Evolutionary conservation across 176 grass and related monocot species (phyloP), one percentile per base, ranked within the genome.

Genomic region (Carex parvula): DNA sequence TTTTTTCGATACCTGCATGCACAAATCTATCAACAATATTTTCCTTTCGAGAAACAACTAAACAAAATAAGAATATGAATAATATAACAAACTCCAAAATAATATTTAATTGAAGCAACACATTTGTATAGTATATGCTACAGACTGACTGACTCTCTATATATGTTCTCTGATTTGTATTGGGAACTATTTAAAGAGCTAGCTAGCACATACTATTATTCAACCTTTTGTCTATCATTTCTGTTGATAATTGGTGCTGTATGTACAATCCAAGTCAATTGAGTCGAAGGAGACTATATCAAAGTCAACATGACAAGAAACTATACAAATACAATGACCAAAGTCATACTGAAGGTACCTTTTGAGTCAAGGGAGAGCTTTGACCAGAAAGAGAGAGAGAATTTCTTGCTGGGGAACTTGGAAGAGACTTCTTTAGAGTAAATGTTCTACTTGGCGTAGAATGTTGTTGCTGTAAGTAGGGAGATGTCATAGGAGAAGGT

Each of bases 1-100:
- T 90, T 90, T 94, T 89, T 80, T 91, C 0, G 80, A 84, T 32
- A 68, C 91, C 95, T 95, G 50, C 65, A 85, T 79, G 81, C 70
- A 82, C 53, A 33, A 9, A 12, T 37, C 37, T 26, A 71, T 69
- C 58, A 73, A 50, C 15, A 9, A 74, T 69, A 22, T 44, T 80
- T 44, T 15, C 68, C 29, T 80, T 44, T 15, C 50, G 6, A 74
- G 55, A 30, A 18, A 67, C 72, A 35, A 56, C 44, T 24, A 66
- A 50, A 32, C 32, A 30, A 24, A 59, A 64, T 12, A 77, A 42
- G 26, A 66, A 65, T 14, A 30, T 32, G 12, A 15, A 30, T 30
- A 41, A 56, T 21, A 79, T 18, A 54, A 24, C 20, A 70, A 73
- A 62, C 12, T 30, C 35, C 18, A 26, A 18, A 8, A 67, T 18